Evolutionary conservation across 352 stramenopile species (phyloP), one percentile per base, ranked within the genome.

Genomic region (Phytophthora tubulina): DNA sequence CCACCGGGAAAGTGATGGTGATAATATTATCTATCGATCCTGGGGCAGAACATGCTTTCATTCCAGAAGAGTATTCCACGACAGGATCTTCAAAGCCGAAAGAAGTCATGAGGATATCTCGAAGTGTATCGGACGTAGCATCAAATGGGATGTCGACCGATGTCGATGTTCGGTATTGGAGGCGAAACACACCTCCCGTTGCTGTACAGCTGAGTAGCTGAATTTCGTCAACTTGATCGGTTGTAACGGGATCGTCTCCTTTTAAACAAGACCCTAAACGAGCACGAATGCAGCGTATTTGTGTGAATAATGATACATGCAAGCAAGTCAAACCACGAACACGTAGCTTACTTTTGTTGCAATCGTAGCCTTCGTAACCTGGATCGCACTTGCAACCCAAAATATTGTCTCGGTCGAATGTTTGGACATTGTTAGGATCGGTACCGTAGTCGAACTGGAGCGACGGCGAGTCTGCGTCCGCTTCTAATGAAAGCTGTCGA

Each of bases 311-410:
- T 41, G 2, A 64, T 17, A 32, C 5, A 59, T 33, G 1, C 15
- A 52, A 42, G n/a, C 15, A 56, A 39, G 3, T 9, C 0, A 38
- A 17, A 61, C 2, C 36, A 60, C 8, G 27, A 6, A 57, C 0
- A 3, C 10, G 30, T 2, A 46, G 76, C 82, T 32, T 78, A 93
- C 88, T 67, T 15, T 81, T 76, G 38, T 58, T 91, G 80, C 96
- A 98, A 70, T 97, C 91, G 55, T 97, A 88, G n/a, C 94, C 95
- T 67, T 87, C 84, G 67, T 91, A 98, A 11, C 93, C 93, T 46
- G 84, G 74, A 57, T 98, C 91, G 67, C 95, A 98, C 59, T 95
- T 94, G 76, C 95, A 98, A 14, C 90, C 91, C 50, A 95, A 76
- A 48, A 89, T 88, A 2, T 81, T 79, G 46, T 94, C 61, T 6